Percentiles rank a stretch among this genome's conserved stretches.
Evolutionary conservation across 148 eudicot genomes (phyloP).

Genomic region (Rhododendron williamsianum): DNA sequence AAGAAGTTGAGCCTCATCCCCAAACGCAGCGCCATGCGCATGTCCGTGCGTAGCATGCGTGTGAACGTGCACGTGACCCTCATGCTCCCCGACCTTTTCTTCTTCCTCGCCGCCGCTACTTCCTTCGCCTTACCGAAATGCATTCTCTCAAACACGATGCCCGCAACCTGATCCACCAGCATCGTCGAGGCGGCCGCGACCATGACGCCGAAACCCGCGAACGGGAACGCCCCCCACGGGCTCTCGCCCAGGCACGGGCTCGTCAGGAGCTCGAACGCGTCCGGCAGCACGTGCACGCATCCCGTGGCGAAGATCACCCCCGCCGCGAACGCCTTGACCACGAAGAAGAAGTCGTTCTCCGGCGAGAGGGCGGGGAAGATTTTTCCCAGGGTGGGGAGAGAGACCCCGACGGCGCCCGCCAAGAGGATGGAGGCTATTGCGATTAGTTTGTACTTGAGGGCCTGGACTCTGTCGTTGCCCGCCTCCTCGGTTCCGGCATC

Average conservation of each 20-base stretch:
- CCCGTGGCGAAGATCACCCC: constrained; percentile 43
- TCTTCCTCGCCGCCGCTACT: neutral
- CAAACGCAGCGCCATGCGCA: constrained; percentile 17
- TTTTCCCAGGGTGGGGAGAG: constrained; percentile 26
- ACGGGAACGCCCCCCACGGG: constrained; percentile 28
- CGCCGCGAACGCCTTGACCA: constrained; percentile 37
- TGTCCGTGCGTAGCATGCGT: constrained; percentile 17
- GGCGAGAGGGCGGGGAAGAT: constrained; percentile 20
- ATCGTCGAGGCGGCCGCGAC: constrained; percentile 26
- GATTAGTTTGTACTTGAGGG: constrained; percentile 22
- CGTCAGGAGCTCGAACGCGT: constrained; percentile 24
- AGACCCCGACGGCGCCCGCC: constrained; percentile 23
- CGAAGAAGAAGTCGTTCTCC: constrained; percentile 23
- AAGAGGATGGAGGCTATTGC: constrained; percentile 22
- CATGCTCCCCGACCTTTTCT: constrained; percentile 13
- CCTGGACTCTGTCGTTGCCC: neutral
- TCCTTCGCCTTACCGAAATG: constrained; percentile 12
- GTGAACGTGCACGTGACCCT: constrained; percentile 30
- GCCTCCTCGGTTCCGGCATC: neutral
- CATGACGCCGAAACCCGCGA: constrained; percentile 28
- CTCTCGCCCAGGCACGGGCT: constrained; percentile 25
- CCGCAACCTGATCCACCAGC: constrained; percentile 38
- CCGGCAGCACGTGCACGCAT: constrained; percentile 31
- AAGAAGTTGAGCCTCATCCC: constrained; percentile 16
- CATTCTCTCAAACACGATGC: constrained; percentile 18